Percentiles rank a stretch among this genome's conserved stretches.
Evolutionary conservation across 2,329 filamentous ascomycete genomes (phyloP).

Genomic region (Didymella pinodella): DNA sequence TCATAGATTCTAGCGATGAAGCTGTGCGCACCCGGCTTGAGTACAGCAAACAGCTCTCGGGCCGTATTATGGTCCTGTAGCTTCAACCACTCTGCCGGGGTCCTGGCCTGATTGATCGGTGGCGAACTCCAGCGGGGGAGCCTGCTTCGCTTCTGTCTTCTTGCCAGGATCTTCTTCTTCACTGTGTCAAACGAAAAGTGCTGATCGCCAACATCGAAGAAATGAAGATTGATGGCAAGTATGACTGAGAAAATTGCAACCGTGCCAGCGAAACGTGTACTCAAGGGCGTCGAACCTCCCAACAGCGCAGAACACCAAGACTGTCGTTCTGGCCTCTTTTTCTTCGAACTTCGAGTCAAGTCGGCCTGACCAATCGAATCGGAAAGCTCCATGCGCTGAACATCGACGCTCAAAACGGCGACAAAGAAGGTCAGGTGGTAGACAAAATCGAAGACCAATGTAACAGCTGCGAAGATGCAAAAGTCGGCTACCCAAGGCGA

Average conservation of each 20-base stretch:
- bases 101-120: conserved; percentile 75
- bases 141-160: conserved; percentile 27
- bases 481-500: conserved; percentile 76
- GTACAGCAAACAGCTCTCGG: conserved; percentile 75
- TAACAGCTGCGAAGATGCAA: conserved; percentile 77
- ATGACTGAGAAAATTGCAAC: conserved; percentile 76
- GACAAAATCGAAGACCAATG: conserved; percentile 78
- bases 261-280: conserved; percentile 77
- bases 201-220: conserved; percentile 67
- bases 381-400: conserved; percentile 76
- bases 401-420: conserved; percentile 79
- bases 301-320: conserved; percentile 70
- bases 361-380: conserved; percentile 68
- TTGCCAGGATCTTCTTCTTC: conserved; percentile 35
- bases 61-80: conserved; percentile 82
- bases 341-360: conserved; percentile 51
- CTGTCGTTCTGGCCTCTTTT: conserved; percentile 54
- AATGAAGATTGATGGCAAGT: conserved; percentile 78
- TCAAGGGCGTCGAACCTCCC: conserved; percentile 70
- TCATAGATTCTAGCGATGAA: conserved; percentile 79
- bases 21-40: conserved; percentile 74
- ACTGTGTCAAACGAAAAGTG: conserved; percentile 37
- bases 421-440: conserved; percentile 83
- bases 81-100: conserved; percentile 77
- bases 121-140: conserved; percentile 53